Evolutionary conservation across 2,329 filamentous ascomycete genomes (phyloP), one percentile per base, ranked within the genome.

Genomic region (Colletotrichum sp.): DNA sequence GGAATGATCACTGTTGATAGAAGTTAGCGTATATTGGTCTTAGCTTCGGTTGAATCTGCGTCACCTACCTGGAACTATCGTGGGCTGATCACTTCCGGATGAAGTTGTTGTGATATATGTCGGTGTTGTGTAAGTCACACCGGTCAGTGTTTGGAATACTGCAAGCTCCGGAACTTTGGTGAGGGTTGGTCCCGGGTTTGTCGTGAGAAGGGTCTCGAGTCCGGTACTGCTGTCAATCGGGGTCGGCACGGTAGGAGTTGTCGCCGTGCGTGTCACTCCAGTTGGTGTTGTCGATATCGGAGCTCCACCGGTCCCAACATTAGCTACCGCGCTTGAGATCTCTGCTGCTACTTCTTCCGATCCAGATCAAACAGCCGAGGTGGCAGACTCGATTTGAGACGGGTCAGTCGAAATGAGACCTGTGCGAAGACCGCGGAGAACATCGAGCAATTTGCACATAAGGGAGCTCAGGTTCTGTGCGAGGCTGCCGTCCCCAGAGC

Each of bases 401-500:
- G 52, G 22, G 7, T 27, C 52, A n/a, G 1, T 27, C 2, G 48
- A 0, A 1, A 12, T 3, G 5, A 55, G n/a, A n/a, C 52, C 52
- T 15, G 52, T 25, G n/a, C 52, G 0, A 27, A 57, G 52, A 27
- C n/a, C 22, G 16, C n/a, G 25, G 3, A 57, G n/a, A 57, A 57
- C 9, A 0, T 57, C 25, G 11, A 57, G 52, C 12, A 57, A 0
- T 0, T 0, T 57, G 52, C 52, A 57, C 52, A 57, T 27, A 8
- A 57, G 22, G 12, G 0, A 27, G 22, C 25, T 16, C 0, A 27
- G 0, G 22, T 57, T 22, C 13, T 57, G 52, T 0, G n/a, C 8
- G 2, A 57, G 3, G 8, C 22, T 0, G 22, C 22, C 1, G 0
- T 25, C 52, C 19, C 1, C n/a, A 0, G 22, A 57, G 15, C 11